A percentile compares a stretch with the other conserved stretches of the same genome.
Evolutionary conservation across 2,329 filamentous ascomycete species (phyloP).

Genomic region (Fusarium odoratissimum): DNA sequence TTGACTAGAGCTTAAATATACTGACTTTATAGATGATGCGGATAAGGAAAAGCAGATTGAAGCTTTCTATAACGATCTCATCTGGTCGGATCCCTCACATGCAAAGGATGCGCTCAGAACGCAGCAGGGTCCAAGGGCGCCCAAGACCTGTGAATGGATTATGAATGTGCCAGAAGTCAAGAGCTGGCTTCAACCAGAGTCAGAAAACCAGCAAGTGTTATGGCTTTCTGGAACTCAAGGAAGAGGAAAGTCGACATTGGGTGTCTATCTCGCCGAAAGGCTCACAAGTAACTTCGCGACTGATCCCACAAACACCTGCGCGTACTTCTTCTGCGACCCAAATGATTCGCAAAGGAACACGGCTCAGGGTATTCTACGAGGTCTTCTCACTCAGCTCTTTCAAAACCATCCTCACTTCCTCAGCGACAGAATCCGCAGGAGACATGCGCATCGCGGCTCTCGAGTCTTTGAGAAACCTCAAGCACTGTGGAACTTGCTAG

Average conservation of each 20-base stretch:
- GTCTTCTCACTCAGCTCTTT: constrained; percentile 24
- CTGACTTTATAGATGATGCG: constrained; percentile 14
- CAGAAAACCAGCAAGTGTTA: neutral
- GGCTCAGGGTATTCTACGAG: constrained; percentile 22
- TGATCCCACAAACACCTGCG: constrained; percentile 18
- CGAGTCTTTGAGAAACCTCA: constrained; percentile 25
- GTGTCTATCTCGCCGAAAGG: constrained; percentile 20
- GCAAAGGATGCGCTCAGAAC: constrained; percentile 25
- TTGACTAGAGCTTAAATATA: neutral
- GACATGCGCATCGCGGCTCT: constrained; percentile 19
- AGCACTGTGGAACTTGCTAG: constrained; percentile 26
- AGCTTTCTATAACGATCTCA: constrained; percentile 25
- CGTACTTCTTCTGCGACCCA: constrained; percentile 23
- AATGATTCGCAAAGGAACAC: constrained; percentile 23
- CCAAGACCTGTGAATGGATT: constrained; percentile 29
- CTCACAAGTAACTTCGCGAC: constrained; percentile 19
- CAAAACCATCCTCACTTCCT: constrained; percentile 25
- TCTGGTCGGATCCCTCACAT: constrained; percentile 22
- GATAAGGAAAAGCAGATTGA: constrained; percentile 20
- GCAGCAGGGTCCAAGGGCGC: constrained; percentile 18
- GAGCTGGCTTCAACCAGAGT: constrained; percentile 13
- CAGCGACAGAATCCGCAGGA: constrained; percentile 28
- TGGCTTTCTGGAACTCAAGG: constrained; percentile 23
- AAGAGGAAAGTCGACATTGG: constrained; percentile 24
- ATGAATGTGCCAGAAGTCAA: constrained; percentile 10